phyloP scores from a whole-genome alignment of 2,329 filamentous ascomycete genomes.

The Teratosphaeria nubilosa region DNA sequence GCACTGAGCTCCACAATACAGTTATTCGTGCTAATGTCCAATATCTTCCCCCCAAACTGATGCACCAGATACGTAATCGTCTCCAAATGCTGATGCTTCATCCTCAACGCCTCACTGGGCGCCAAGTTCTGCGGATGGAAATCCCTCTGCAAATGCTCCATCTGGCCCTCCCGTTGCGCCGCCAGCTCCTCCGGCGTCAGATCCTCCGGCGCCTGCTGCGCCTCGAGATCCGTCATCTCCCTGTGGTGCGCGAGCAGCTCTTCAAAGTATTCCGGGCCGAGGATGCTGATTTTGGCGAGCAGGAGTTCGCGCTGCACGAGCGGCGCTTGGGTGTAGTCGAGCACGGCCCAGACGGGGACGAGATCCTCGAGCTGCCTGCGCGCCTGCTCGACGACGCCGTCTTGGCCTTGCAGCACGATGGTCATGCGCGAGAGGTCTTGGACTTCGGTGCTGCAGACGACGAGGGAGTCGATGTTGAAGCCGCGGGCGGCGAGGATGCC shows the following conservation, averaged over 20 bases:
- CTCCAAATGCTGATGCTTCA: slow-evolving; percentile 96
- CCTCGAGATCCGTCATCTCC: slow-evolving; percentile 60
- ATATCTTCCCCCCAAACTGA: slow-evolving; percentile 93
- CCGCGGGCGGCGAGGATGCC: slow-evolving; percentile 91
- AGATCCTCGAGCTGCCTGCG: slow-evolving; percentile 90
- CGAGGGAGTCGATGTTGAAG: slow-evolving; percentile 98
- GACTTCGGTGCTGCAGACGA: slow-evolving; percentile 96
- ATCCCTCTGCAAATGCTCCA: slow-evolving; percentile 43
- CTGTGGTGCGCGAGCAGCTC: slow-evolving; percentile 91
- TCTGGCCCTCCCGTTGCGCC: slow-evolving; percentile 20
- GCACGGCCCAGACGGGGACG: slow-evolving; percentile 94
- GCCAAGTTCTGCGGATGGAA: slow-evolving; percentile 86
- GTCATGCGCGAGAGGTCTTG: slow-evolving; percentile 97
- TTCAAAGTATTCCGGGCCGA: slow-evolving; percentile 96
- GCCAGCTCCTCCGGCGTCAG: slow-evolving; percentile 16
- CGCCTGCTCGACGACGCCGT: slow-evolving; percentile 95
- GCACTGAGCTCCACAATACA: slow-evolving; percentile 96
- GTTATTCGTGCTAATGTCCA: slow-evolving; percentile 97
- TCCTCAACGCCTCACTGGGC: slow-evolving; percentile 76
- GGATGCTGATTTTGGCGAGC: slow-evolving; percentile 90
- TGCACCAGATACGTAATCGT: slow-evolving; percentile 94
- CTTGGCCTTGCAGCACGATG: slow-evolving; percentile 90
- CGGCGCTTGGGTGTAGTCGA: slow-evolving; percentile 88
- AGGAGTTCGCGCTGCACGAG: slow-evolving; percentile 93
- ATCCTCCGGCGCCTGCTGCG: slow-evolving; percentile 8